A percentile compares a stretch with the other conserved stretches of the same genome.
Evolutionary conservation across 768 basidiomycete species (phyloP).

Genomic region (Psilocybe azurescens): DNA sequence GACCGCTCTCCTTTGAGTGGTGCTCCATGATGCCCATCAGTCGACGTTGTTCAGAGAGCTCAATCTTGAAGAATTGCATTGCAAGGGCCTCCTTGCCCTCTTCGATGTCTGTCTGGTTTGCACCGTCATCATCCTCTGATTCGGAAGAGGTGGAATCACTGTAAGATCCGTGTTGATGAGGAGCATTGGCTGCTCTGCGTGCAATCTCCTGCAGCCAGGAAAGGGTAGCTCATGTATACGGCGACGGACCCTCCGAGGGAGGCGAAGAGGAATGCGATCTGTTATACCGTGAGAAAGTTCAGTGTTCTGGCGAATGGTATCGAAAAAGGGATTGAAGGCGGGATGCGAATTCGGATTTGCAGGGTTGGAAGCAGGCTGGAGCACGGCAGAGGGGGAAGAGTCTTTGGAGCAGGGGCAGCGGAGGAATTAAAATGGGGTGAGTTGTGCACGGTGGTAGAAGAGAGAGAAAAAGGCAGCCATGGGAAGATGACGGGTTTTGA

Average conservation of each 20-base stretch:
- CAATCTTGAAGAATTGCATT: conserved; percentile 92
- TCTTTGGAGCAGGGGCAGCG: conserved; percentile 19
- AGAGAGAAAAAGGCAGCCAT: conserved; percentile 65
- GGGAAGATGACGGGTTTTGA: conserved; percentile 66
- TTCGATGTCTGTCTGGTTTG: conserved; percentile 49
- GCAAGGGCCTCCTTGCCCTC: conserved; percentile 83
- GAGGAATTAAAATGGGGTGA: conserved; percentile 29
- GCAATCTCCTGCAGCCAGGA: conserved; percentile 80
- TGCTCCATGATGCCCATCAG: conserved; percentile 92
- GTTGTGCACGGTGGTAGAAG: conserved; percentile 43
- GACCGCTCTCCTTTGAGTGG: conserved; percentile 69
- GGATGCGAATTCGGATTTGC: conserved; percentile 26
- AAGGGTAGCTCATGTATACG: conserved; percentile 81
- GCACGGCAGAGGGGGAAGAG: conserved; percentile 19
- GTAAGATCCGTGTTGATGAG: conserved; percentile 21
- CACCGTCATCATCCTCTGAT: conserved; percentile 33
- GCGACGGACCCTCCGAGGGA: conserved; percentile 51
- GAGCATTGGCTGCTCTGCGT: conserved; percentile 43
- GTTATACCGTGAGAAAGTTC: conserved; percentile 80
- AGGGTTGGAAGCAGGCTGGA: conserved; percentile 18
- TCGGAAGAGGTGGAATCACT: conserved; percentile 35
- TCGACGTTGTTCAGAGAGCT: conserved; percentile 87
- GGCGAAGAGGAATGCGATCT: conserved; percentile 80
- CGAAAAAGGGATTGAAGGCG: conserved; percentile 91
- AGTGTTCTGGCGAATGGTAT: conserved; percentile 87